Conservation (phyloP, 2,329 filamentous ascomycete species). For the Alternaria triticimaculans region DNA sequence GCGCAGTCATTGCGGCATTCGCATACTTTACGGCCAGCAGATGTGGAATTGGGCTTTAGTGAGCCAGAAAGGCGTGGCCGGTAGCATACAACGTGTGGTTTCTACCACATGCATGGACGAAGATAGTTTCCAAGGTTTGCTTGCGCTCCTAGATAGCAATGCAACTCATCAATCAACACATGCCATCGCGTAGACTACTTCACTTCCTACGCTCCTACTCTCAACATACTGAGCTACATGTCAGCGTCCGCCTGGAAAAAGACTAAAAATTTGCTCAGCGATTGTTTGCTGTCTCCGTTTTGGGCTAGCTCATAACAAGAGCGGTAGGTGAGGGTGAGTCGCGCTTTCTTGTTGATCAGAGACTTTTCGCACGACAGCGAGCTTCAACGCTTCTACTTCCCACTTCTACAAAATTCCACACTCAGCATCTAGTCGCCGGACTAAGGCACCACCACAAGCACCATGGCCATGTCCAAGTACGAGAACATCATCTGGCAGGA, state of each 20-base stretch:
- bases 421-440: background rate
- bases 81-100: too few relatives aligned
- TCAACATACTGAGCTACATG: background rate
- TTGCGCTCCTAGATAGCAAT: background rate
- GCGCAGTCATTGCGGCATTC: too few relatives aligned
- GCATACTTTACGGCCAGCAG: too few relatives aligned
- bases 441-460: fast-evolving
- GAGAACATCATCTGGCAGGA: background rate
- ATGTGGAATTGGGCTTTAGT: too few relatives aligned
- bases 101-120: too few relatives aligned
- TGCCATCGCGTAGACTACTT: background rate
- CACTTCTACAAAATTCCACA: too few relatives aligned
- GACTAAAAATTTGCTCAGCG: background rate
- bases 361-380: background rate
- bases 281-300: background rate
- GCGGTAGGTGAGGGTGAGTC: background rate
- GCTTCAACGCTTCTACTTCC: background rate
- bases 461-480: background rate
- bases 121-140: too few relatives aligned
- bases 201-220: background rate
- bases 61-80: too few relatives aligned
- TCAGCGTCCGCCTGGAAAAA: background rate
- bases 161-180: fast-evolving
- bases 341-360: background rate
- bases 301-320: background rate